These are phyloP conservation scores for Herpetomonas tarakana DNA, from an alignment of 208 protist species.

Conservation along the genomic window DNA sequence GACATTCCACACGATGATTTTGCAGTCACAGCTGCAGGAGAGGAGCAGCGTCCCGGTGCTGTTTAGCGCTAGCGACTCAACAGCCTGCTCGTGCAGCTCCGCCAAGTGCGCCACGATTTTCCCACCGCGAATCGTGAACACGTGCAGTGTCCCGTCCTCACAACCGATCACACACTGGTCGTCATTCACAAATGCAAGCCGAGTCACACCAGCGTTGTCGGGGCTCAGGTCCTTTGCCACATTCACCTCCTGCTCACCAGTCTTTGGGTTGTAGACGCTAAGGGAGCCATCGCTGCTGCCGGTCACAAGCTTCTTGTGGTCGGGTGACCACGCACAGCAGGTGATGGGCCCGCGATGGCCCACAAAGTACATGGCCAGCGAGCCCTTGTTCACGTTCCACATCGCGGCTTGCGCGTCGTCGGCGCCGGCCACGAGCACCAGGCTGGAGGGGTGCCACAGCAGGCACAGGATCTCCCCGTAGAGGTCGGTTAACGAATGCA, in stretches of 20 bases:
- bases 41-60: slow-evolving; percentile 45
- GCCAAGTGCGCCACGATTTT: slow-evolving; percentile 62
- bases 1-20: slow-evolving; percentile 76
- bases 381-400: slow-evolving; percentile 91
- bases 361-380: slow-evolving; percentile 89
- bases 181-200: slow-evolving; percentile 57
- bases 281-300: slow-evolving; percentile 90
- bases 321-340: slow-evolving; percentile 77
- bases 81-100: slow-evolving; percentile 76
- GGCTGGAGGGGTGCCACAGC: slow-evolving; percentile 94
- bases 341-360: slow-evolving; percentile 88
- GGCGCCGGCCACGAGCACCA: slow-evolving; percentile 85
- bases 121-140: slow-evolving; percentile 60
- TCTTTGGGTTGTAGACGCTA: slow-evolving; percentile 91
- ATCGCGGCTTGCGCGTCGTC: slow-evolving; percentile 92
- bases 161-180: slow-evolving; percentile 82
- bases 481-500: slow-evolving; percentile 73
- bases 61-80: slow-evolving; percentile 72
- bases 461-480: slow-evolving; percentile 78
- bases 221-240: slow-evolving; percentile 72
- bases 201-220: slow-evolving; percentile 66
- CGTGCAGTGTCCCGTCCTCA: slow-evolving; percentile 82
- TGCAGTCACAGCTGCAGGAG: slow-evolving; percentile 78
- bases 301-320: slow-evolving; percentile 90
- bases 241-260: slow-evolving; percentile 53